Evolutionary conservation across 2,329 filamentous ascomycete species (phyloP).

Genomic region (Xylaria sp.): DNA sequence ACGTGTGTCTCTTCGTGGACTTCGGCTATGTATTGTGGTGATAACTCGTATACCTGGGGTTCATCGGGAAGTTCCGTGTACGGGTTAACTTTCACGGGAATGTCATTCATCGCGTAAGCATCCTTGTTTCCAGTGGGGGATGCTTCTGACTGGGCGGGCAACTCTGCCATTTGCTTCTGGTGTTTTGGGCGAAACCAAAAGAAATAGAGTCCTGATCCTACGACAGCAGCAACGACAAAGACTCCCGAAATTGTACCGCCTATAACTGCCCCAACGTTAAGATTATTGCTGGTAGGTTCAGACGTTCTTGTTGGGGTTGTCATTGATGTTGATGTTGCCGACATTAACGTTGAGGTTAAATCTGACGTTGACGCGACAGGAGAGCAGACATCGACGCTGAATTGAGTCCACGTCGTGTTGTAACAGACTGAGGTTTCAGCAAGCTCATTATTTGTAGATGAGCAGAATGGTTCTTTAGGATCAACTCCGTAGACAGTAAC

Average conservation of each 20-base stretch:
- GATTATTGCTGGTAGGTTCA: not conserved
- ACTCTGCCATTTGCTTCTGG: conserved; percentile 18
- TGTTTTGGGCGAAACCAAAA: conserved; percentile 33
- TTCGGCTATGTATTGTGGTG: conserved; percentile 32
- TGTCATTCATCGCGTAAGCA: conserved; percentile 14
- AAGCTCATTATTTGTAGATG: conserved; percentile 17
- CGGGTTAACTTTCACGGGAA: not conserved
- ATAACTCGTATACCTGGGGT: conserved; percentile 27
- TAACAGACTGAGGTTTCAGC: conserved; percentile 25
- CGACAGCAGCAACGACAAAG: conserved; percentile 21
- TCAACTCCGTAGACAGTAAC: conserved; percentile 33
- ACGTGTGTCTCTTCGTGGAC: conserved; percentile 24
- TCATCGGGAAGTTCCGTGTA: not conserved
- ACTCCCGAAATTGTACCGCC: conserved; percentile 29
- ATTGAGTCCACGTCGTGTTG: conserved; percentile 29
- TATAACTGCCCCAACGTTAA: conserved; percentile 29
- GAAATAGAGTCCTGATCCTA: conserved; percentile 23
- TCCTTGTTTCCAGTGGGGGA: conserved; percentile 1
- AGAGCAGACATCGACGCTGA: conserved; percentile 30
- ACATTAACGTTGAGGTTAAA: not conserved
- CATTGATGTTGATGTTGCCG: conserved; percentile 8
- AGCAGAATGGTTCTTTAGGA: conserved; percentile 25
- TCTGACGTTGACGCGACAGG: not conserved
- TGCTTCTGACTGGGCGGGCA: not conserved
- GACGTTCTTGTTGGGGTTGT: not conserved